Percentiles rank a stretch among this genome's conserved stretches.
Conservation (phyloP, 805 yeast species). For the Candida ortonii region DNA sequence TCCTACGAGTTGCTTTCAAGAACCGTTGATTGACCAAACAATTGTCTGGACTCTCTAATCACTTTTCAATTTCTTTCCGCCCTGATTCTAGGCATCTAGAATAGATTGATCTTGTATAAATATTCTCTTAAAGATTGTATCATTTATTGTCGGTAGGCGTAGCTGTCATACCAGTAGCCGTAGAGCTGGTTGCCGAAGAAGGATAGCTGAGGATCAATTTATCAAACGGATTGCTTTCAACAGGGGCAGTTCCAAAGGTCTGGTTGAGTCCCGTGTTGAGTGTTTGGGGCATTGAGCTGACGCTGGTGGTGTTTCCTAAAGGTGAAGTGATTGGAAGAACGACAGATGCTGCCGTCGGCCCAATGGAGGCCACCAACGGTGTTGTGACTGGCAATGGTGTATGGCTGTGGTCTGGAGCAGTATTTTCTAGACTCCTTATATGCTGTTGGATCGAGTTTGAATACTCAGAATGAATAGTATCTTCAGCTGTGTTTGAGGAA, state of each 20-base stretch:
- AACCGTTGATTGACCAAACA: constrained; percentile 49
- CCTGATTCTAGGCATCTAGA: too few relatives aligned
- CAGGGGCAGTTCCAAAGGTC: too few relatives aligned
- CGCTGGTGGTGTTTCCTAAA: constrained; percentile 8
- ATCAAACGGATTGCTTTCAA: constrained; percentile 27
- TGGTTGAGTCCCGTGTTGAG: too few relatives aligned
- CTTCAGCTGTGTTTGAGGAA: background rate
- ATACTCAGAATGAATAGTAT: background rate
- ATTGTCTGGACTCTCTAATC: too few relatives aligned
- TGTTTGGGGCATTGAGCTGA: too few relatives aligned
- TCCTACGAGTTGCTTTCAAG: constrained; percentile 2
- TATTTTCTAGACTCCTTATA: constrained; percentile 20
- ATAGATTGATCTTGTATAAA: too few relatives aligned
- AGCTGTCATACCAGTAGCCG: constrained; percentile 1
- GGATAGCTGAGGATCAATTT: constrained; percentile 13
- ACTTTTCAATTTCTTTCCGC: too few relatives aligned
- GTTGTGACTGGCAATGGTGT: constrained; percentile 31
- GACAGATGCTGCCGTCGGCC: constrained; percentile 34
- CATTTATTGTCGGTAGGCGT: too few relatives aligned
- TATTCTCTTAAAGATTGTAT: too few relatives aligned
- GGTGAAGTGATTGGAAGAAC: constrained; percentile 34
- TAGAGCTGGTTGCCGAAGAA: constrained; percentile 31
- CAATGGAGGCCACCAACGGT: constrained; percentile 35
- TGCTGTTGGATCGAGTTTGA: constrained; percentile 21
- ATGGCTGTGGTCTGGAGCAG: constrained; percentile 8